Conservation (phyloP, 371 early-diverging fungal species). For the Fennellomyces sp. region DNA sequence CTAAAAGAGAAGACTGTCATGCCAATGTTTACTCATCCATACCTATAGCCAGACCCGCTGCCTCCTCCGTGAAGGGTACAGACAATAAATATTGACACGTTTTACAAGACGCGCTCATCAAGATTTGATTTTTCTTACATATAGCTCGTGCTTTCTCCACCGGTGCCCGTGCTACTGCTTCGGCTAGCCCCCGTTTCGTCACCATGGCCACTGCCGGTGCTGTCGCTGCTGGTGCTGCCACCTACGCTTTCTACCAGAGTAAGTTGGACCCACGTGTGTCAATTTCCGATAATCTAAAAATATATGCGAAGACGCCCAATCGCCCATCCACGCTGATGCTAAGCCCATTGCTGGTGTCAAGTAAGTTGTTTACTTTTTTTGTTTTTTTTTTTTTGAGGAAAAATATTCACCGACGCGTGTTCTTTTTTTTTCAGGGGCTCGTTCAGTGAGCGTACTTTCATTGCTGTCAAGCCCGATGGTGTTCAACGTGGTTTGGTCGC, state of each 20-base stretch:
- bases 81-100: neutral
- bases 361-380: constrained; percentile 15
- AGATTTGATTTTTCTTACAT: neutral
- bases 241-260: constrained; percentile 52
- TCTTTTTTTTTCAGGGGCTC: constrained; percentile 45
- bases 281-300: neutral
- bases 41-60: constrained; percentile 30
- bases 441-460: constrained; percentile 79
- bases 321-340: constrained; percentile 50
- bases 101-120: too few species aligned
- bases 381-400: neutral
- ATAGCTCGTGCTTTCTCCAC: constrained; percentile 53
- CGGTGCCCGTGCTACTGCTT: constrained; percentile 44
- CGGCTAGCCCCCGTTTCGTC: constrained; percentile 35
- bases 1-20: neutral
- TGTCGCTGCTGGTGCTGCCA: constrained; percentile 48
- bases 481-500: constrained; percentile 85
- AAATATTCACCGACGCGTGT: neutral
- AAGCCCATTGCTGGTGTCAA: constrained; percentile 70
- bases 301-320: constrained; percentile 18
- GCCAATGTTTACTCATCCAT: neutral
- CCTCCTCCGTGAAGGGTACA: constrained; percentile 45
- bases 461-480: constrained; percentile 80
- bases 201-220: constrained; percentile 53
- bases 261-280: constrained; percentile 7